Evolutionary conservation across 441 rosid species (phyloP).

Genomic region (Hypseocharis bilobata): DNA sequence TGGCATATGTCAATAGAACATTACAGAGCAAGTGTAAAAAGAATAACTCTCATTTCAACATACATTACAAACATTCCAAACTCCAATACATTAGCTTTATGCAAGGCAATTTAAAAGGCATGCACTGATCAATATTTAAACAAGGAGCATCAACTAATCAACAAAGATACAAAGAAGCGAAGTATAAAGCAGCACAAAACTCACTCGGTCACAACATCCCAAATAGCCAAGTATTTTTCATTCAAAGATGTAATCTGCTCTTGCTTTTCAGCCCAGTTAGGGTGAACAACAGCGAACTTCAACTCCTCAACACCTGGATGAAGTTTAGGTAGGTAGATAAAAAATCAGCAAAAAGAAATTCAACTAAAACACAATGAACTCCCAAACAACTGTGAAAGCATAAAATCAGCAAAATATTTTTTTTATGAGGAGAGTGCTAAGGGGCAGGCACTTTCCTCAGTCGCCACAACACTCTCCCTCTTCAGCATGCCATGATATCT

Average conservation of each 20-base stretch:
- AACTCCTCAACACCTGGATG: constrained; percentile 64
- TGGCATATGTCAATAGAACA: not conserved
- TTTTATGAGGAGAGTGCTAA: no score
- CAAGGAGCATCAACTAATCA: not conserved
- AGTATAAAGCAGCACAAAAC: constrained; percentile 24
- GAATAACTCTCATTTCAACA: not conserved
- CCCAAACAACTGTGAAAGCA: constrained; percentile 13
- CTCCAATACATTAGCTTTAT: not conserved
- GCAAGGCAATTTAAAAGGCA: not conserved
- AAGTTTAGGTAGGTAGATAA: constrained; percentile 15
- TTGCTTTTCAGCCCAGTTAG: constrained; percentile 59
- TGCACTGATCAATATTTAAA: not conserved
- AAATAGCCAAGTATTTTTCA: constrained; percentile 51
- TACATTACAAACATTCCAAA: not conserved
- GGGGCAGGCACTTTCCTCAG: no score
- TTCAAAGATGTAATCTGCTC: constrained; percentile 51
- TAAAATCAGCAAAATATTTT: not conserved
- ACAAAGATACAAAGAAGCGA: constrained; percentile 8
- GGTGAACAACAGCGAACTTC: constrained; percentile 52
- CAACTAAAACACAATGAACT: not conserved
- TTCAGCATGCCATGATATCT: no score
- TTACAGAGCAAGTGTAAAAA: not conserved
- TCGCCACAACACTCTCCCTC: no score
- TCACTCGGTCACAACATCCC: constrained; percentile 48
- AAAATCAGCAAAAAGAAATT: constrained; percentile 21